Evolutionary conservation across 129 eudicot species (phyloP).

Genomic region (Kitagawia praeruptora): DNA sequence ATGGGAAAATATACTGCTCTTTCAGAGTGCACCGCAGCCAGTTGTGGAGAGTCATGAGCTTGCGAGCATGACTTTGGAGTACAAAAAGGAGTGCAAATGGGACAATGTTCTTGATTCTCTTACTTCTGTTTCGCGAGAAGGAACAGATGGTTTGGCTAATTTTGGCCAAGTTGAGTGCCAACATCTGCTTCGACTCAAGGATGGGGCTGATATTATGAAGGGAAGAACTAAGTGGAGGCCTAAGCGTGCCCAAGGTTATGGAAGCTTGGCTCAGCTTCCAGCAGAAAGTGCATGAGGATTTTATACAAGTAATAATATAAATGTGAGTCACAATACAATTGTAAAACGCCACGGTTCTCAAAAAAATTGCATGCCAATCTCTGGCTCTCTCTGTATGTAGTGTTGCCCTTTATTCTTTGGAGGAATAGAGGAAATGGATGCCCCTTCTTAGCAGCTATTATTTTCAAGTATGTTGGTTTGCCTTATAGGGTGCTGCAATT

Average conservation of each 20-base stretch:
- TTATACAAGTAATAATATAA: not conserved
- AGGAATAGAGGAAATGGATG: constrained; percentile 2
- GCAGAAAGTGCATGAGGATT: constrained; percentile 28
- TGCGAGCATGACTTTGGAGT: constrained; percentile 80
- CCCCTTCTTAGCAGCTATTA: constrained; percentile 16
- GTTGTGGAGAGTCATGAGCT: constrained; percentile 82
- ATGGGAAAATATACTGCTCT: not conserved
- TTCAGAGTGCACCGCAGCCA: constrained; percentile 72
- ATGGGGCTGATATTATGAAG: constrained; percentile 74
- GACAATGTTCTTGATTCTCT: constrained; percentile 88
- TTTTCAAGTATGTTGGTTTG: not conserved
- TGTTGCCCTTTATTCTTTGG: constrained; percentile 3
- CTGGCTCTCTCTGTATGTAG: not conserved
- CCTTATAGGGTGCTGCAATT: not conserved
- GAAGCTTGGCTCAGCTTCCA: constrained; percentile 31
- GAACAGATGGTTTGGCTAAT: constrained; percentile 19
- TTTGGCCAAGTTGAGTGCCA: constrained; percentile 66
- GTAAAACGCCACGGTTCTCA: constrained; percentile 16
- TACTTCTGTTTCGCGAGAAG: constrained; percentile 38
- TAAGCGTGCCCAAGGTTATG: constrained; percentile 29
- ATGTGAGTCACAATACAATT: constrained; percentile 15
- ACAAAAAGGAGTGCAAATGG: constrained; percentile 78
- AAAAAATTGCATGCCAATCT: not conserved
- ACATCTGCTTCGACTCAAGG: constrained; percentile 67
- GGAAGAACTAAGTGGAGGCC: constrained; percentile 83